phyloP scores from a whole-genome alignment of 1,139 yeast genomes.

The Martiniozyma asiatica region DNA sequence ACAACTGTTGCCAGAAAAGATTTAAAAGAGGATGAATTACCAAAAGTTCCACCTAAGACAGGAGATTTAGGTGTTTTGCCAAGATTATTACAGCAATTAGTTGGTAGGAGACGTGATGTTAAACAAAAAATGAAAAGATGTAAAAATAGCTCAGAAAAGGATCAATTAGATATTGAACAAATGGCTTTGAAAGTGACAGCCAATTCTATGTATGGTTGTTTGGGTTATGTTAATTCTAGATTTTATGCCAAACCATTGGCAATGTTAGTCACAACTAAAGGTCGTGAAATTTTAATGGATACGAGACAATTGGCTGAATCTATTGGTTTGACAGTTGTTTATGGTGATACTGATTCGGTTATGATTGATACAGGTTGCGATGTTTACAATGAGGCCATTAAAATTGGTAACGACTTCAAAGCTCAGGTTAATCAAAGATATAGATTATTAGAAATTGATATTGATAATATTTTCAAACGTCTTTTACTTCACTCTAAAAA shows the following conservation, averaged over 20 bases:
- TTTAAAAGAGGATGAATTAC: slow-evolving; percentile 51
- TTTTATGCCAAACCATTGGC: slow-evolving; percentile 96
- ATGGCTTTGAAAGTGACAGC: slow-evolving; percentile 95
- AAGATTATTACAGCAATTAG: slow-evolving; percentile 67
- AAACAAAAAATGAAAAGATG: slow-evolving; percentile 76
- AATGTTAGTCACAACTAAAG: slow-evolving; percentile 88
- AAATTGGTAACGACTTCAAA: slow-evolving; percentile 80
- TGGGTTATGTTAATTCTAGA: slow-evolving; percentile 84
- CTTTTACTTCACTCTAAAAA: slow-evolving; percentile 88
- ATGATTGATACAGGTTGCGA: slow-evolving; percentile 90
- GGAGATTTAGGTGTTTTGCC: slow-evolving; percentile 76
- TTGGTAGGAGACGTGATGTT: slow-evolving; percentile 86
- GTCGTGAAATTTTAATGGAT: slow-evolving; percentile 89
- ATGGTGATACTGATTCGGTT: slow-evolving; percentile 98
- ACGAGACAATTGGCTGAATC: slow-evolving; percentile 89
- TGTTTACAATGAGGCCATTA: slow-evolving; percentile 58
- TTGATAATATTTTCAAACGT: slow-evolving; percentile 84
- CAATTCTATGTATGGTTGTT: slow-evolving; percentile 98
- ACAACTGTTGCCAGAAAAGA: slow-evolving; percentile 78
- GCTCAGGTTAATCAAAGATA: slow-evolving; percentile 79
- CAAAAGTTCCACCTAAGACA: slow-evolving; percentile 54
- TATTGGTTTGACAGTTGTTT: slow-evolving; percentile 72
- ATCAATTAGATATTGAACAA: slow-evolving; percentile 90
- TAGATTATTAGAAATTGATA: slow-evolving; percentile 79
- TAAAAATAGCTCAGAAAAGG: slow-evolving; percentile 47